phyloP scores from a whole-genome alignment of 345 rosid species.

The Psidium friedrichsthalianum region DNA sequence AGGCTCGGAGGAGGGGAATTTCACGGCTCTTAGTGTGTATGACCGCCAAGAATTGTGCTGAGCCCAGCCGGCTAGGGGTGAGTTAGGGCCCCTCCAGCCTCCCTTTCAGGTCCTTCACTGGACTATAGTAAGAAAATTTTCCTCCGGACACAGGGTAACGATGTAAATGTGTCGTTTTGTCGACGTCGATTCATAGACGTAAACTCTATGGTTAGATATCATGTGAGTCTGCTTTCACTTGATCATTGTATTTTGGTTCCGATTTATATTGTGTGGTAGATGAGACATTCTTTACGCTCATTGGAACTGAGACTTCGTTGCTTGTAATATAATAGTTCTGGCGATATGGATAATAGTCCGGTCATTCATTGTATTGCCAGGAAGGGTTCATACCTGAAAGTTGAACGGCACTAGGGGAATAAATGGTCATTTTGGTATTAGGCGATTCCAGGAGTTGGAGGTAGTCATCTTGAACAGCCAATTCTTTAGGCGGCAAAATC shows the following conservation, averaged over 20 bases:
- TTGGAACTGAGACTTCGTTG: background rate
- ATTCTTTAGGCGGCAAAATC: background rate
- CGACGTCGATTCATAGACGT: background rate
- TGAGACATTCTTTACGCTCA: background rate
- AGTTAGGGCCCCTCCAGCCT: background rate
- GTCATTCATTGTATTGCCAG: background rate
- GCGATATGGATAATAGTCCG: background rate
- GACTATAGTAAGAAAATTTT: background rate
- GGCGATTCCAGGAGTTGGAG: background rate
- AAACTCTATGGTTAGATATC: background rate
- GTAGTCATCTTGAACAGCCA: background rate
- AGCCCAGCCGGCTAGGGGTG: background rate
- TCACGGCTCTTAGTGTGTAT: background rate
- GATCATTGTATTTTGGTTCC: background rate
- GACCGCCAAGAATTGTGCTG: background rate
- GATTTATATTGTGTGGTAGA: background rate
- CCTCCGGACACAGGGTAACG: too few relatives aligned
- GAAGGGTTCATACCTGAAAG: background rate
- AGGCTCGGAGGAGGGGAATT: background rate
- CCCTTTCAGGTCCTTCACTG: background rate
- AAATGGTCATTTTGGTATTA: background rate
- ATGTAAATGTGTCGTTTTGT: background rate
- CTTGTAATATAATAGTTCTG: background rate
- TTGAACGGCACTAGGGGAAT: background rate
- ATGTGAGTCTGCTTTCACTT: background rate